Evolutionary conservation across 129 eudicot genomes (phyloP), one percentile per base, ranked within the genome.

Genomic region (Centella asiatica): DNA sequence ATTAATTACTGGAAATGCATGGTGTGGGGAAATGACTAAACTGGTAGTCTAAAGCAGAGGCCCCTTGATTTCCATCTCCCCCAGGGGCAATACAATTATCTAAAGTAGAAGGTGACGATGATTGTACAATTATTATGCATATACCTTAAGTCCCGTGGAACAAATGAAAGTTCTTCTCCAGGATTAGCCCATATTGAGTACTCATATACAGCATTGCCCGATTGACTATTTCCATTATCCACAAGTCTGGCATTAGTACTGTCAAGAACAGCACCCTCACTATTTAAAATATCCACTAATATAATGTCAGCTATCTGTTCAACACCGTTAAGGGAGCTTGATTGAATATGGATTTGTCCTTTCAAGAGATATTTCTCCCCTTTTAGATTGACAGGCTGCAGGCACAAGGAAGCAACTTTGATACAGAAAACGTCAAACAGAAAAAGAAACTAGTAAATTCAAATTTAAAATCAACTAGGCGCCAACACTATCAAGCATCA

Each of bases 351-450:
- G 44, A 92, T 82, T 63, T 78, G 77, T 53, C 99, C 99, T 76
- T 76, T 76, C 26, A 92, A 63, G 29, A 92, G 92, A 81, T 81
- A 92, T 69, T 82, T 92, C 57, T 87, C 99, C 57, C 95, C 99
- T 82, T 72, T 84, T 50, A 92, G 70, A 72, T 69, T 33, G 64
- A 87, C 63, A 50, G 99, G 99, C 98, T 92, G 66, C 83, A 70
- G 54, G 10, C 59, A 70, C 33, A 74, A 58, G 17, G 60, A 26
- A 50, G 4, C 57, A 51, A 50, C 62, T 81, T 58, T 9, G 67
- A 62, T 24, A 31, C 40, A 46, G 68, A 44, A 34, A 67, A 18
- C 11, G 4, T 34, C 8, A 15, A 13, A 55, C 25, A 18, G 56
- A 12, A 63, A 56, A 55, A 5, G 10, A 33, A 61, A 44, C n/a